Percentiles rank a stretch among this genome's conserved stretches.
Conservation (phyloP, 495 filamentous ascomycete genomes). For the Annulohypoxylon nitens region DNA sequence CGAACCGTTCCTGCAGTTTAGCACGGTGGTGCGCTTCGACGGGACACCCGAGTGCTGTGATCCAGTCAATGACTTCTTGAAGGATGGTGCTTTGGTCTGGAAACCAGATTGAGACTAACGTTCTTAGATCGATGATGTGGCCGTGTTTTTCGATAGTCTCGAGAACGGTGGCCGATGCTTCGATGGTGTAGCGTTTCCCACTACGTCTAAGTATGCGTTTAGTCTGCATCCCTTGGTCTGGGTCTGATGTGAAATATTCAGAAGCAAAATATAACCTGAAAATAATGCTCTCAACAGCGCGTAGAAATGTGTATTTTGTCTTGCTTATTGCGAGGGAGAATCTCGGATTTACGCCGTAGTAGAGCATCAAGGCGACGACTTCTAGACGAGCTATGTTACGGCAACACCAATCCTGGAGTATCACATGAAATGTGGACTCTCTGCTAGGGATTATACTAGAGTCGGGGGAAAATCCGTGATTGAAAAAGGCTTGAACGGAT, state of each 20-base stretch:
- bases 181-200: background rate
- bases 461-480: conserved; percentile 26
- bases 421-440: conserved; percentile 15
- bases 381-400: background rate
- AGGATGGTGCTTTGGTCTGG: conserved; percentile 24
- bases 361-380: conserved; percentile 30
- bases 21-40: conserved; percentile 9
- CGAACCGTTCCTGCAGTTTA: conserved; percentile 24
- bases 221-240: background rate
- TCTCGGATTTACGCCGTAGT: conserved; percentile 31
- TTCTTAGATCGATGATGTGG: conserved; percentile 15
- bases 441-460: background rate
- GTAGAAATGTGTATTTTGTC: background rate
- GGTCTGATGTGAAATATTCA: background rate
- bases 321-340: conserved; percentile 12
- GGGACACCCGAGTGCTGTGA: conserved; percentile 26
- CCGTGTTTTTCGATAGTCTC: background rate
- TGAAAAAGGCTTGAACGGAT: conserved; percentile 17
- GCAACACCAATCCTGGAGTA: background rate
- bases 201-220: background rate
- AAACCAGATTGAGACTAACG: conserved; percentile 31
- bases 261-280: conserved; percentile 10
- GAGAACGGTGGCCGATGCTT: background rate
- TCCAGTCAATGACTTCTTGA: conserved; percentile 36
- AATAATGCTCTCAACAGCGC: background rate